Percentiles rank a stretch among this genome's conserved stretches.
Evolutionary conservation across 208 protist species (phyloP).

Genomic region (Ichthyophonus hoferi): DNA sequence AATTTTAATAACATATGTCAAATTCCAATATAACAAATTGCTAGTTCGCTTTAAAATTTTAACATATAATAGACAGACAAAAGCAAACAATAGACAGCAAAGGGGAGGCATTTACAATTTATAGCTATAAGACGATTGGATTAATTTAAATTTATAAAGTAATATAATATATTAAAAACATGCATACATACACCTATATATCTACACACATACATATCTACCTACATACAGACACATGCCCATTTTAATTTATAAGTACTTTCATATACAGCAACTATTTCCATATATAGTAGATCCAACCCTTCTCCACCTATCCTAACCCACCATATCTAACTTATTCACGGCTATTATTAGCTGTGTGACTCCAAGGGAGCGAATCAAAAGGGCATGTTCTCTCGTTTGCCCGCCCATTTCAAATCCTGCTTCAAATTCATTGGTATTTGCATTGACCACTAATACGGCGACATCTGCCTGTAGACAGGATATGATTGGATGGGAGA

Average conservation of each 20-base stretch:
- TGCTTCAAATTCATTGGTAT: conserved; percentile 69
- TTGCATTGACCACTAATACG: conserved; percentile 74
- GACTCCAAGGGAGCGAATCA: conserved; percentile 75
- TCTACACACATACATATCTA: neutral
- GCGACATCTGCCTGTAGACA: conserved; percentile 79
- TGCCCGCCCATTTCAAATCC: conserved; percentile 70
- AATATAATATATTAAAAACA: too few species aligned
- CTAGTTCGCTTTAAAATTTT: too few species aligned
- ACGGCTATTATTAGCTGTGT: conserved; percentile 76
- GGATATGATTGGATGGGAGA: conserved; percentile 39
- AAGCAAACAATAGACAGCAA: too few species aligned
- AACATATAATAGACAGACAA: too few species aligned
- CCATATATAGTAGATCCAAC: too few species aligned
- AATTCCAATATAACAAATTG: too few species aligned
- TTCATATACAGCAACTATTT: too few species aligned
- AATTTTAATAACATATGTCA: too few species aligned
- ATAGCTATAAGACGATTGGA: too few species aligned
- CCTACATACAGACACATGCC: neutral
- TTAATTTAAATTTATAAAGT: too few species aligned
- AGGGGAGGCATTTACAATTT: too few species aligned
- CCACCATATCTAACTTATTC: conserved; percentile 78
- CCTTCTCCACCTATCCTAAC: neutral
- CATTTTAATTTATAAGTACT: neutral
- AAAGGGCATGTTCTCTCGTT: conserved; percentile 76
- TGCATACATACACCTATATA: neutral